phyloP scores from a whole-genome alignment of 805 yeast species.

The Pichia membranifaciens region DNA sequence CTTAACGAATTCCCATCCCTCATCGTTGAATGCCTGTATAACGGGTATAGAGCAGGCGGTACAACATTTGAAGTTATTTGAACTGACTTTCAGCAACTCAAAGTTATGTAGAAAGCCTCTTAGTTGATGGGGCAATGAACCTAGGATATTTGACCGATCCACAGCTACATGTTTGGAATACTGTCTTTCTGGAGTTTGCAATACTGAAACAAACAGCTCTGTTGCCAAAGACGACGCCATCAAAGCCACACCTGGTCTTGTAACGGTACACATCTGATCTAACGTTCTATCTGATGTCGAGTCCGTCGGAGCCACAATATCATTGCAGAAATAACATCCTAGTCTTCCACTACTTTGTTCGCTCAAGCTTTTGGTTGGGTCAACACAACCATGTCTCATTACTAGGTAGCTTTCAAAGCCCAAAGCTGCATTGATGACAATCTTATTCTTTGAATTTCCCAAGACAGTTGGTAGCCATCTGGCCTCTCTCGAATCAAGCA shows the following conservation, averaged over 20 bases:
- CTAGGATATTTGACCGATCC: slow-evolving; percentile 41
- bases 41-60: slow-evolving; percentile 78
- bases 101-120: slow-evolving; percentile 77
- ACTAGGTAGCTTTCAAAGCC: slow-evolving; percentile 93
- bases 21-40: slow-evolving; percentile 39
- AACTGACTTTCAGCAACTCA: slow-evolving; percentile 54
- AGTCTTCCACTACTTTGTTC: slow-evolving; percentile 36
- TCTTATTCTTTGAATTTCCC: slow-evolving; percentile 58
- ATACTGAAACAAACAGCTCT: slow-evolving; percentile 66
- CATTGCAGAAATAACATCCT: slow-evolving; percentile 96
- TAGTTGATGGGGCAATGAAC: slow-evolving; percentile 81
- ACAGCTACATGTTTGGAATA: slow-evolving; percentile 31
- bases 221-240: slow-evolving; percentile 84
- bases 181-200: slow-evolving; percentile 58
- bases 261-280: slow-evolving; percentile 98
- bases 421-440: slow-evolving; percentile 85
- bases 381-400: slow-evolving; percentile 77
- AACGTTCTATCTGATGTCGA: slow-evolving; percentile 80
- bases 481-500: slow-evolving; percentile 93
- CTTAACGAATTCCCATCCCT: slow-evolving; percentile 80
- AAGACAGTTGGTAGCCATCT: slow-evolving; percentile 96
- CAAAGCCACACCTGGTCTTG: slow-evolving; percentile 92
- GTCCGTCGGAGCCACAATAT: slow-evolving; percentile 90
- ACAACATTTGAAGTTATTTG: slow-evolving; percentile 72
- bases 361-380: slow-evolving; percentile 20